Percentiles rank a stretch among this genome's conserved stretches.
Evolutionary conservation across 75 land plant genomes (phyloP).

Genomic region (Pseudotsuga menziesii): DNA sequence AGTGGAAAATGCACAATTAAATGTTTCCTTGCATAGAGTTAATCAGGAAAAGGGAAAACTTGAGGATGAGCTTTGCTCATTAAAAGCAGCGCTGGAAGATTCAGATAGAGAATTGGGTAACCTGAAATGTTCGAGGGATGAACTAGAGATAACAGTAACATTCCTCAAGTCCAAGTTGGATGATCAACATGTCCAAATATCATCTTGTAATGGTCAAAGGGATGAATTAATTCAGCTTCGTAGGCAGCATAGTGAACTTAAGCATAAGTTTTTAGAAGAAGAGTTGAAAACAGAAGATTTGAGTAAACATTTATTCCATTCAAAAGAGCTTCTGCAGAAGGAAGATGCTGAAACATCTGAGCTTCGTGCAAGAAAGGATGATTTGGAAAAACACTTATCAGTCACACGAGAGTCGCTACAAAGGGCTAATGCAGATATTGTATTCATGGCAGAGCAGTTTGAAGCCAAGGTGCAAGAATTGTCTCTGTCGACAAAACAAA

Average conservation of each 20-base stretch:
- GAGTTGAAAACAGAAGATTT: slow-evolving; percentile 26
- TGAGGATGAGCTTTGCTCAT: slow-evolving; percentile 18
- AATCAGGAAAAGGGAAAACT: slow-evolving; percentile 9
- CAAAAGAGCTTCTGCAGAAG: slow-evolving; percentile 17
- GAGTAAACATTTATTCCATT: slow-evolving; percentile 12
- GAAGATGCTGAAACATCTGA: slow-evolving; percentile 14
- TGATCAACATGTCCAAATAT: slow-evolving; percentile 6
- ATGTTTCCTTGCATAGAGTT: slow-evolving; percentile 35
- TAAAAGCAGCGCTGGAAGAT: slow-evolving; percentile 16
- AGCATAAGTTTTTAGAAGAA: slow-evolving; percentile 17
- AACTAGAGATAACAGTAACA: slow-evolving; percentile 21
- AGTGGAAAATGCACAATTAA: slow-evolving; percentile 52
- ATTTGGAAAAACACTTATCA: slow-evolving; percentile 28
- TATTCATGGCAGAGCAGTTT: slow-evolving; percentile 21
- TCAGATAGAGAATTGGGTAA: slow-evolving; percentile 17
- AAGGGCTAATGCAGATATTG: slow-evolving; percentile 25
- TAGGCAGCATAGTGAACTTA: slow-evolving; percentile 11
- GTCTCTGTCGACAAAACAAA: background rate
- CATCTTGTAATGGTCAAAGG: slow-evolving; percentile 18
- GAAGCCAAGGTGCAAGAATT: slow-evolving; percentile 16
- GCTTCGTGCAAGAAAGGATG: slow-evolving; percentile 11
- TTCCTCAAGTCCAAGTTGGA: slow-evolving; percentile 24
- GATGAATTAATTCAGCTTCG: slow-evolving; percentile 10
- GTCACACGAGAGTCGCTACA: slow-evolving; percentile 21
- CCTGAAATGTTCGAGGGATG: slow-evolving; percentile 17